phyloP scores from a whole-genome alignment of 257 asterid genomes.

The Solanum medicagineum region DNA sequence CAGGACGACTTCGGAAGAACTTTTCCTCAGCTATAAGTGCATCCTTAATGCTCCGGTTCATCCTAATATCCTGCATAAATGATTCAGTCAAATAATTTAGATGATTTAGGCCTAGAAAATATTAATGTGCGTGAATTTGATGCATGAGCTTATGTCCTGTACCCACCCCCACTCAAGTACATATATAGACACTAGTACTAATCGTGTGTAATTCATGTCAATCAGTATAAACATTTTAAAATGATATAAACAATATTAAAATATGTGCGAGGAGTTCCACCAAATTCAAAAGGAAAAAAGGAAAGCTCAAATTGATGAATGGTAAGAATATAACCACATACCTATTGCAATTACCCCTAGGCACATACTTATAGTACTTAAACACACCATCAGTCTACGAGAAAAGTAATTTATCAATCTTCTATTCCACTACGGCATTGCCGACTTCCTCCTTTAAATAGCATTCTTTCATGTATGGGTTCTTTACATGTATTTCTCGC shows the following conservation, averaged over 20 bases:
- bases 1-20: constrained; percentile 76
- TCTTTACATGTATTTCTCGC: neutral
- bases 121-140: neutral
- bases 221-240: neutral
- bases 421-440: neutral
- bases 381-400: neutral
- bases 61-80: constrained; percentile 55
- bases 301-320: neutral
- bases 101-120: neutral
- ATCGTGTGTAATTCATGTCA: neutral
- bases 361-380: neutral
- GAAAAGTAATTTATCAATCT: neutral
- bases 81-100: neutral
- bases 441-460: neutral
- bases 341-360: neutral
- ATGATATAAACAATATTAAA: neutral
- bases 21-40: constrained; percentile 88
- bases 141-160: neutral
- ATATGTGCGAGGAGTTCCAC: neutral
- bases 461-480: neutral
- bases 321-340: neutral
- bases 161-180: neutral
- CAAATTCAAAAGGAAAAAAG: neutral
- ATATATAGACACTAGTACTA: neutral
- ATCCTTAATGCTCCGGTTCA: constrained; percentile 70